A percentile compares a stretch with the other conserved stretches of the same genome.
phyloP scores from a whole-genome alignment of 176 grass and related monocot species.

The Hyparrhenia diplandra region DNA sequence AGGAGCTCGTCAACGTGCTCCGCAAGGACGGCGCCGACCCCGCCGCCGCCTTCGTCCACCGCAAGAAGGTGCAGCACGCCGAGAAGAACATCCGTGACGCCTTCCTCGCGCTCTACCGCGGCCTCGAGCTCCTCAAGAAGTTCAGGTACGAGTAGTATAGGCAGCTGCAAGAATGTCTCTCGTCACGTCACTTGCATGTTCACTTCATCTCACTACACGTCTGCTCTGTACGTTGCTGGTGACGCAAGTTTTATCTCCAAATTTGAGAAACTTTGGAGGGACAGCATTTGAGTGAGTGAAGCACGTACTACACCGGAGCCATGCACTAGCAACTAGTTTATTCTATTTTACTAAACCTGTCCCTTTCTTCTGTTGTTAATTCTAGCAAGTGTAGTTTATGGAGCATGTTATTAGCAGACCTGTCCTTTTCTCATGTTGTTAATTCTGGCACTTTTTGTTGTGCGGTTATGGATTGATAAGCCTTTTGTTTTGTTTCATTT shows the following conservation, averaged over 20 bases:
- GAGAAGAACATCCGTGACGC: slow-evolving; percentile 92
- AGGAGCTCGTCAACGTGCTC: slow-evolving; percentile 74
- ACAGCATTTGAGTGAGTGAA: neutral
- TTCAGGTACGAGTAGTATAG: slow-evolving; percentile 42
- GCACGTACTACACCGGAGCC: neutral
- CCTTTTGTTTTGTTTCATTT: slow-evolving; percentile 3
- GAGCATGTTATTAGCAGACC: neutral
- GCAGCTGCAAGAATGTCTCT: neutral
- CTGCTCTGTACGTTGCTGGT: too few relatives aligned
- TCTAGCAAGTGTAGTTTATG: neutral
- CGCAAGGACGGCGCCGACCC: slow-evolving; percentile 71
- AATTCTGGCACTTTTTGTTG: neutral
- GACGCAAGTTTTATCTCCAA: too few relatives aligned
- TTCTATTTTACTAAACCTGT: neutral
- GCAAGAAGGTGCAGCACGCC: slow-evolving; percentile 88
- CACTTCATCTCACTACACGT: neutral
- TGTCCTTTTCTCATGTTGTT: neutral
- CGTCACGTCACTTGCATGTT: slow-evolving; percentile 8
- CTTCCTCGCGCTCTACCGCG: slow-evolving; percentile 81
- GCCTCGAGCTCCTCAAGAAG: slow-evolving; percentile 75
- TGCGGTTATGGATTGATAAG: neutral
- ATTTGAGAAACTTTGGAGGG: too few relatives aligned
- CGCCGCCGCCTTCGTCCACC: slow-evolving; percentile 53
- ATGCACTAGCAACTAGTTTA: neutral
- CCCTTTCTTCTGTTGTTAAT: neutral